phyloP scores from a whole-genome alignment of 129 eudicot species.

The Sambucus nigra region DNA sequence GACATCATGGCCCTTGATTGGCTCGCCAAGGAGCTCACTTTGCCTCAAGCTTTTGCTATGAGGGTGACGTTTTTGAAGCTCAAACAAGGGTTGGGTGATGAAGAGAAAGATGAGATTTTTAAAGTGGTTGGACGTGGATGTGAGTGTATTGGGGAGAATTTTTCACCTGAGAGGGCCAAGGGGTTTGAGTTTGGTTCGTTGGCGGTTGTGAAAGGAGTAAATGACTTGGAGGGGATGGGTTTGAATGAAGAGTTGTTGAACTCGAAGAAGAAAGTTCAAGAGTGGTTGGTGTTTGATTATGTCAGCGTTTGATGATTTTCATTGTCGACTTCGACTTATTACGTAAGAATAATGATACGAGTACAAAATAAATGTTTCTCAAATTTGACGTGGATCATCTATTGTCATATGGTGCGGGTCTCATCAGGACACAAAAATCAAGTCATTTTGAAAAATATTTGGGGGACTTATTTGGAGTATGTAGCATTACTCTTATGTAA shows the following conservation, averaged over 20 bases:
- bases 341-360: too few species aligned
- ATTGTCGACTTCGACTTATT: too few species aligned
- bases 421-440: too few species aligned
- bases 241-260: constrained; percentile 22
- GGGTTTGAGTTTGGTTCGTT: constrained; percentile 50
- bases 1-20: constrained; percentile 81
- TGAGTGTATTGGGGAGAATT: constrained; percentile 43
- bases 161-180: constrained; percentile 63
- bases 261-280: too few species aligned
- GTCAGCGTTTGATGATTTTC: too few species aligned
- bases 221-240: constrained; percentile 39
- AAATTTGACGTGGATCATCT: too few species aligned
- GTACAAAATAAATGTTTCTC: too few species aligned
- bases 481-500: too few species aligned
- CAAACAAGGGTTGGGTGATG: constrained; percentile 42
- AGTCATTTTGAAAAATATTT: too few species aligned
- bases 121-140: constrained; percentile 40
- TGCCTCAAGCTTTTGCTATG: constrained; percentile 50
- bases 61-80: constrained; percentile 48
- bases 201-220: constrained; percentile 30
- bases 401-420: too few species aligned
- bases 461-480: too few species aligned
- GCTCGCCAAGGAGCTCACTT: constrained; percentile 19
- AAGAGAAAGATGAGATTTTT: constrained; percentile 38
- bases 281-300: too few species aligned